Evolutionary conservation across 108 stramenopile species (phyloP).

Genomic region (Fragilariopsis cylindrus): DNA sequence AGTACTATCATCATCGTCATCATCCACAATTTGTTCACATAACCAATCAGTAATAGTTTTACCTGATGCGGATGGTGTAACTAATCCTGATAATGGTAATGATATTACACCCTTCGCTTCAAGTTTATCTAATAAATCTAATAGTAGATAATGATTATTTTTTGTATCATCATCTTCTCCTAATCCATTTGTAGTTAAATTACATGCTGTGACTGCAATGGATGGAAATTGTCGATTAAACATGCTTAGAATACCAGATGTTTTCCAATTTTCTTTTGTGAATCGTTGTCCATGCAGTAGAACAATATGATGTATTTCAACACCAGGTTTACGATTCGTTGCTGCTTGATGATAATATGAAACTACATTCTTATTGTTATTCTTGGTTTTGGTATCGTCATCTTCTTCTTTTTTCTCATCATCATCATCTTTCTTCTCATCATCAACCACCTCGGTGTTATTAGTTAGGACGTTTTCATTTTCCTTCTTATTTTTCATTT

Average conservation of each 20-base stretch:
- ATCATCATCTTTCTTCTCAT: too few species aligned
- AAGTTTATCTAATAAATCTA: too few species aligned
- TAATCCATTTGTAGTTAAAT: conserved; percentile 33
- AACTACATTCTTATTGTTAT: neutral
- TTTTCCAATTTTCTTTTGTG: conserved; percentile 81
- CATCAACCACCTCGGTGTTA: too few species aligned
- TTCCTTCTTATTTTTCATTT: too few species aligned
- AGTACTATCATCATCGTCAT: neutral
- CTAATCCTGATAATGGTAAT: conserved; percentile 31
- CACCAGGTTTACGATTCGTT: neutral
- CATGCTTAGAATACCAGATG: conserved; percentile 44
- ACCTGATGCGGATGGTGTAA: conserved; percentile 82
- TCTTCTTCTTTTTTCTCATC: too few species aligned
- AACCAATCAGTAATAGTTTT: conserved; percentile 56
- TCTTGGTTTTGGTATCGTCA: too few species aligned
- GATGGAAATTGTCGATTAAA: conserved; percentile 40
- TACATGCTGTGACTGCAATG: conserved; percentile 50
- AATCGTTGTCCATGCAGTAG: conserved; percentile 75
- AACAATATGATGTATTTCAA: conserved; percentile 37
- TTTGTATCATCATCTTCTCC: too few species aligned
- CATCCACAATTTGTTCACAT: neutral
- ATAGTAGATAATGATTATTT: too few species aligned
- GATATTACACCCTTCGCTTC: neutral
- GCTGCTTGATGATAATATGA: neutral
- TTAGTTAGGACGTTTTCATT: too few species aligned